Evolutionary conservation across 805 yeast species (phyloP).

Genomic region (Spathaspora boniae): DNA sequence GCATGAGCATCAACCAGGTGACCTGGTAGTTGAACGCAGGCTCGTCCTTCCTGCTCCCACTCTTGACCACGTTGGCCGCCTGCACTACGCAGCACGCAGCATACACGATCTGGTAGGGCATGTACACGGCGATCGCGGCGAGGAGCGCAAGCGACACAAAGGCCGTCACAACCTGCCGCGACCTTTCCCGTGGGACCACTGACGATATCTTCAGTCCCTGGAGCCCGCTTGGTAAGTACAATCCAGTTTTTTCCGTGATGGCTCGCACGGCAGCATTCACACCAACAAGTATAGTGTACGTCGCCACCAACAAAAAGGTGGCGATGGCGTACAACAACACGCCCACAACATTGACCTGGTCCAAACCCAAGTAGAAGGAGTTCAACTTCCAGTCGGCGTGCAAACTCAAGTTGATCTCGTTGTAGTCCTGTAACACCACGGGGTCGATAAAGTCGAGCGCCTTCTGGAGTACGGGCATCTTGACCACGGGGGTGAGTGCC

Average conservation of each 20-base stretch:
- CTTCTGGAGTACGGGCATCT: slow-evolving; percentile 30
- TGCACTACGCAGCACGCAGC: slow-evolving; percentile 60
- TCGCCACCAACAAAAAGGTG: slow-evolving; percentile 7
- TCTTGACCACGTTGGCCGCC: slow-evolving; percentile 44
- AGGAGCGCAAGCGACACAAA: slow-evolving; percentile 30
- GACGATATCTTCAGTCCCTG: background rate
- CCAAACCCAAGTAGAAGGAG: slow-evolving; percentile 65
- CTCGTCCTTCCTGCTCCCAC: no score
- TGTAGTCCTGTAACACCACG: slow-evolving; percentile 44
- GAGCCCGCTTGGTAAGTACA: background rate
- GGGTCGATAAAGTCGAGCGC: slow-evolving; percentile 50
- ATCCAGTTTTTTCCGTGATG: background rate
- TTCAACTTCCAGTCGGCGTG: slow-evolving; percentile 39
- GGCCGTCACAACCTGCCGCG: slow-evolving; percentile 13
- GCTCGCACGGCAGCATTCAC: background rate
- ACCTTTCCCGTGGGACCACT: slow-evolving; percentile 4
- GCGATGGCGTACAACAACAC: slow-evolving; percentile 51
- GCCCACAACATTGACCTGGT: slow-evolving; percentile 50
- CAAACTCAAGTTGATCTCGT: slow-evolving; percentile 39
- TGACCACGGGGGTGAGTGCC: slow-evolving; percentile 36
- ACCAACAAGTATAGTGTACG: slow-evolving; percentile 3
- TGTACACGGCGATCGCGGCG: slow-evolving; percentile 55
- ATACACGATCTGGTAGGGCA: slow-evolving; percentile 82
- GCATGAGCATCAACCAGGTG: slow-evolving; percentile 62
- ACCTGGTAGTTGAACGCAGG: slow-evolving; percentile 57